Conservation (phyloP, 129 eudicot genomes). For the Lactuca sativa region DNA sequence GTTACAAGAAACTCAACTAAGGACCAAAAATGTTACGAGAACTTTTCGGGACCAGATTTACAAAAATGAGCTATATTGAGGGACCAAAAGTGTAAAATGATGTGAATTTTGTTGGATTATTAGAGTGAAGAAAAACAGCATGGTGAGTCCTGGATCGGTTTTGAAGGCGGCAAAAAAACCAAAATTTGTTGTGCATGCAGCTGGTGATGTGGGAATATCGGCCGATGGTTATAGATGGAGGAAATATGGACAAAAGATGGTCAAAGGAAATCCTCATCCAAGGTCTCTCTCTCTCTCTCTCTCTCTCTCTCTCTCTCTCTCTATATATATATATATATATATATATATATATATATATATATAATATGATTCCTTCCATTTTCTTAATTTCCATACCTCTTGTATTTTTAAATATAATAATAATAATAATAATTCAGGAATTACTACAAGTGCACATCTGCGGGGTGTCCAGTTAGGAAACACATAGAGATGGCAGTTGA, state of each 20-base stretch:
- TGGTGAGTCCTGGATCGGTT: conserved; percentile 42
- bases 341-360: too few relatives aligned
- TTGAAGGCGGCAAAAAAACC: conserved; percentile 65
- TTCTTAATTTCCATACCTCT: too few relatives aligned
- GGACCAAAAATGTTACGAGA: too few relatives aligned
- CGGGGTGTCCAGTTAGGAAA: conserved; percentile 93
- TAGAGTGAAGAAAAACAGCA: conserved; percentile 60
- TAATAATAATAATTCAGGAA: conserved; percentile 54
- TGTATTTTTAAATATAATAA: too few relatives aligned
- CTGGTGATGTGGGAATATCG: conserved; percentile 71
- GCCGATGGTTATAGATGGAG: conserved; percentile 86
- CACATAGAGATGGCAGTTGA: conserved; percentile 79
- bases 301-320: too few relatives aligned
- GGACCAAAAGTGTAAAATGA: neutral
- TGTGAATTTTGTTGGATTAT: conserved; percentile 18
- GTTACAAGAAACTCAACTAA: too few relatives aligned
- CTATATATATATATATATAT: too few relatives aligned
- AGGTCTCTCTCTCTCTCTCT: conserved; percentile 32
- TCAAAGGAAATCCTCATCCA: conserved; percentile 80
- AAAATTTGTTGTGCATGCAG: conserved; percentile 72
- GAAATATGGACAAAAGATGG: conserved; percentile 78
- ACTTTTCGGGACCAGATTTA: too few relatives aligned
- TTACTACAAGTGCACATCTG: conserved; percentile 86
- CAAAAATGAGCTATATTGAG: too few relatives aligned
- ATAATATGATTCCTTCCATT: too few relatives aligned